These are phyloP conservation scores for Eucalyptus globulus DNA, from an alignment of 345 rosid genomes.

Conservation along the genomic window DNA sequence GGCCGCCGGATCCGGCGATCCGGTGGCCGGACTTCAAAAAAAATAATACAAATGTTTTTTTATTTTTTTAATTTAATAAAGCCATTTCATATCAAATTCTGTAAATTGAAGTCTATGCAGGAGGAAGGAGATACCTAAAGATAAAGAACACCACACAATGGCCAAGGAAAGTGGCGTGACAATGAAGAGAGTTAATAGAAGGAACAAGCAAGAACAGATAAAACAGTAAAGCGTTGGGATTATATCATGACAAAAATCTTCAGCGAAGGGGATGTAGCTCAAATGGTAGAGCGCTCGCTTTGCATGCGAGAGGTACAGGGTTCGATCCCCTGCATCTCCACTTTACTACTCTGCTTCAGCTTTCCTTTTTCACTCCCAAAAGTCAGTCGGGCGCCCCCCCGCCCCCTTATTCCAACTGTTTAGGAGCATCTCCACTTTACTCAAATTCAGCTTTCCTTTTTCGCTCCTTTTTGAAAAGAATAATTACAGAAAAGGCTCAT, in stretches of 20 bases:
- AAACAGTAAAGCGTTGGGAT: too few species aligned
- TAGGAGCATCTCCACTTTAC: too few species aligned
- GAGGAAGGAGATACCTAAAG: not conserved
- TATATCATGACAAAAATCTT: rapidly evolving
- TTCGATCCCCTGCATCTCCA: slow-evolving; percentile 20
- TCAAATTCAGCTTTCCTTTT: too few species aligned
- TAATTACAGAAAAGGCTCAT: too few species aligned
- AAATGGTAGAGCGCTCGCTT: slow-evolving; percentile 60
- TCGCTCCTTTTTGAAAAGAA: not conserved
- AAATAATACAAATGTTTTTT: too few species aligned
- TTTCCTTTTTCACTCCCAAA: not conserved
- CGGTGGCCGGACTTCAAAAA: too few species aligned
- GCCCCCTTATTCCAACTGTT: too few species aligned
- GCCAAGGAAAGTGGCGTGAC: not conserved
- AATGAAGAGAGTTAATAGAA: not conserved
- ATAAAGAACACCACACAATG: not conserved
- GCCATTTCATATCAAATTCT: not conserved
- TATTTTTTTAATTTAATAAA: too few species aligned
- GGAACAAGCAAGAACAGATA: not conserved
- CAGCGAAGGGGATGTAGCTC: slow-evolving; percentile 34
- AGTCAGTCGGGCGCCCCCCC: too few species aligned
- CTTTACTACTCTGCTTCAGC: rapidly evolving
- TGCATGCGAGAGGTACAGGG: slow-evolving; percentile 50
- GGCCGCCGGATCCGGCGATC: too few species aligned
- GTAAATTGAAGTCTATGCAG: not conserved